A percentile compares a stretch with the other conserved stretches of the same genome.
These are phyloP conservation scores for Xylaria sp. DNA, from an alignment of 495 filamentous ascomycete species.

Conservation along the genomic window DNA sequence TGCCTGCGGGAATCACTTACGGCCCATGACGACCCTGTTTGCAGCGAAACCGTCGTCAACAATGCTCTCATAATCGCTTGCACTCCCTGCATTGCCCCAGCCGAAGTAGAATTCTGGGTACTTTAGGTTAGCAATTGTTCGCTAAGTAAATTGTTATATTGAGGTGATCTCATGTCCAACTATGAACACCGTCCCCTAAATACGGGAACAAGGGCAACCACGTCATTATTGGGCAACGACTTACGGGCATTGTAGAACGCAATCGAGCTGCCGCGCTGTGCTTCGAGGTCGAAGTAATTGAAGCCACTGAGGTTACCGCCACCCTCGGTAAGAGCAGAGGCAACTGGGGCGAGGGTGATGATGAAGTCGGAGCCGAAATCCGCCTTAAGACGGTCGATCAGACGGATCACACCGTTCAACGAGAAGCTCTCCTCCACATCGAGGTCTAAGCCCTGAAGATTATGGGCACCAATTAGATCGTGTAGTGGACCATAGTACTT, in stretches of 20 bases:
- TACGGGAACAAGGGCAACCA: neutral
- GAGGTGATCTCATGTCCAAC: neutral
- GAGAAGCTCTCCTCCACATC: slow-evolving; percentile 86
- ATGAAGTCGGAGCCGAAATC: slow-evolving; percentile 77
- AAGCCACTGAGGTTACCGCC: slow-evolving; percentile 74
- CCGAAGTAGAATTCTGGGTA: slow-evolving; percentile 80
- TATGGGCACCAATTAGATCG: slow-evolving; percentile 63
- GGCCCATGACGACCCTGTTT: slow-evolving; percentile 69
- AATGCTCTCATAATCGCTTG: slow-evolving; percentile 69
- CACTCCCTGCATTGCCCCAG: slow-evolving; percentile 67
- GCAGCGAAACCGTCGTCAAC: slow-evolving; percentile 69
- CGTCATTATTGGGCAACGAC: neutral
- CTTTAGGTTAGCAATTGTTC: slow-evolving; percentile 4
- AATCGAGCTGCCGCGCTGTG: slow-evolving; percentile 68
- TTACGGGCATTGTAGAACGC: slow-evolving; percentile 73
- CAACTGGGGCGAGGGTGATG: slow-evolving; percentile 82
- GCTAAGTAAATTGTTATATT: neutral
- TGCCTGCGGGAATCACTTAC: slow-evolving; percentile 15
- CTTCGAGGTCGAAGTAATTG: slow-evolving; percentile 74
- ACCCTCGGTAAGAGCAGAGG: slow-evolving; percentile 66
- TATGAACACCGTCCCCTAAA: neutral
- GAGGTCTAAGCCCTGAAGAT: slow-evolving; percentile 78
- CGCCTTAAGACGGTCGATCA: slow-evolving; percentile 75
- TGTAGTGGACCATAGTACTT: slow-evolving; percentile 69
- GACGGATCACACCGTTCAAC: slow-evolving; percentile 68